Evolutionary conservation across 2,329 filamentous ascomycete genomes (phyloP), one percentile per base, ranked within the genome.

Genomic region (Alternaria sp.): DNA sequence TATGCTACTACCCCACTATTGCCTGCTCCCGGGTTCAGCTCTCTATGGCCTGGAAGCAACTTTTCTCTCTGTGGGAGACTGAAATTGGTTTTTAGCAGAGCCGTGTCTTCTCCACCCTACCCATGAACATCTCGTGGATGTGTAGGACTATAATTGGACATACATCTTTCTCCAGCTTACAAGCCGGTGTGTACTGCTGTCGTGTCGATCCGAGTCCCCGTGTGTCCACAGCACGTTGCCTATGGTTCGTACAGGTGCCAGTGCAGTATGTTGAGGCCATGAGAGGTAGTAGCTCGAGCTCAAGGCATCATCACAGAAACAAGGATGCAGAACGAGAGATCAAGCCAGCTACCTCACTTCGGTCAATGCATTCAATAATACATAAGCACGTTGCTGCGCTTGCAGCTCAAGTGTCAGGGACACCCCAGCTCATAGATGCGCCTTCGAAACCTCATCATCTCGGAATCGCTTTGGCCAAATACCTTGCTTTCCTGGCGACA

Each of bases 31-130:
- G 77, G 81, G 78, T 77, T 80, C 76, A 75, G 62, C 65, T 73
- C 70, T 71, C 74, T 68, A 81, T 83, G 80, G 77, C 80, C 80
- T 77, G 73, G 79, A 76, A 80, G 82, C 80, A 79, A 83, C 82
- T 80, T 81, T 77, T 78, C 78, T 79, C 80, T 79, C 76, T 79
- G 82, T 84, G 82, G 82, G 74, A 84, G 81, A 84, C 75, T 70
- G 78, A 83, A 78, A 76, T 70, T 76, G 78, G 81, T 79, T 82
- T 81, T 82, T 82, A 84, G 82, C 82, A 84, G 81, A 78, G 78
- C 82, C 81, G 78, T 81, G 82, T 83, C 82, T 81, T 79, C 81
- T 83, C 82, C 82, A 84, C 82, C 81, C 81, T 82, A 80, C 79
- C 74, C 76, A 75, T 78, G 78, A 72, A 73, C 68, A 62, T 64